These are phyloP conservation scores for Aspergillus coremiiformis DNA, from an alignment of 495 filamentous ascomycete genomes.

Conservation along the genomic window DNA sequence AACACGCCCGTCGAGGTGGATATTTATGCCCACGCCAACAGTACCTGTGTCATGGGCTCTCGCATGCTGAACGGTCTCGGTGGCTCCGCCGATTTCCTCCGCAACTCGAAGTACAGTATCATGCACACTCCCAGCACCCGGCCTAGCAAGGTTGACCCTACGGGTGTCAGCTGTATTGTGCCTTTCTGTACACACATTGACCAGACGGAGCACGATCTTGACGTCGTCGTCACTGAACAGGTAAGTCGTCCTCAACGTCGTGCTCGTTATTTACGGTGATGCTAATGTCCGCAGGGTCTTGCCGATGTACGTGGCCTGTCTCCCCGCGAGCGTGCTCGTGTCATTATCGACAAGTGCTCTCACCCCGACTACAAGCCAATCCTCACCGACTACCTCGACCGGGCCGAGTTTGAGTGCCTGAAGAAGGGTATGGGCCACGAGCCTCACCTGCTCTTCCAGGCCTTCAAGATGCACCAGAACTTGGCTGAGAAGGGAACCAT, in stretches of 20 bases:
- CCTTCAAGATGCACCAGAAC: conserved; percentile 85
- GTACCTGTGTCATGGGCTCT: conserved; percentile 81
- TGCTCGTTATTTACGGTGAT: neutral
- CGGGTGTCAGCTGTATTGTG: conserved; percentile 79
- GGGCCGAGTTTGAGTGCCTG: conserved; percentile 81
- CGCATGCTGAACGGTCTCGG: conserved; percentile 91
- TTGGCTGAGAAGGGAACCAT: conserved; percentile 76
- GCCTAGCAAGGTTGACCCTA: conserved; percentile 74
- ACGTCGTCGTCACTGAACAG: conserved; percentile 80
- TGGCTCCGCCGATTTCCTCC: conserved; percentile 82
- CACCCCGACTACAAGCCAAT: conserved; percentile 83
- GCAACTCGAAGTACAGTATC: conserved; percentile 77
- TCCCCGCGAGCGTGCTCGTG: conserved; percentile 72
- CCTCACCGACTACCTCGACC: conserved; percentile 74
- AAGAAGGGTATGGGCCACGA: conserved; percentile 86
- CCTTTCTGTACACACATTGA: conserved; percentile 91
- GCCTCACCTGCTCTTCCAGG: conserved; percentile 75
- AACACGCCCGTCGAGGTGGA: conserved; percentile 93
- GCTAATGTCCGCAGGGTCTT: conserved; percentile 44
- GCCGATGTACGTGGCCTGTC: conserved; percentile 79
- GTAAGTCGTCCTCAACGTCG: conserved; percentile 5
- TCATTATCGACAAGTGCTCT: conserved; percentile 84
- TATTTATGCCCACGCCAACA: conserved; percentile 92
- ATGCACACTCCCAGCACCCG: conserved; percentile 86
- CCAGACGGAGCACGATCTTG: conserved; percentile 88